Evolutionary conservation across 768 basidiomycete genomes (phyloP), one percentile per base, ranked within the genome.

Genomic region (Termitomyces eurrhizus): DNA sequence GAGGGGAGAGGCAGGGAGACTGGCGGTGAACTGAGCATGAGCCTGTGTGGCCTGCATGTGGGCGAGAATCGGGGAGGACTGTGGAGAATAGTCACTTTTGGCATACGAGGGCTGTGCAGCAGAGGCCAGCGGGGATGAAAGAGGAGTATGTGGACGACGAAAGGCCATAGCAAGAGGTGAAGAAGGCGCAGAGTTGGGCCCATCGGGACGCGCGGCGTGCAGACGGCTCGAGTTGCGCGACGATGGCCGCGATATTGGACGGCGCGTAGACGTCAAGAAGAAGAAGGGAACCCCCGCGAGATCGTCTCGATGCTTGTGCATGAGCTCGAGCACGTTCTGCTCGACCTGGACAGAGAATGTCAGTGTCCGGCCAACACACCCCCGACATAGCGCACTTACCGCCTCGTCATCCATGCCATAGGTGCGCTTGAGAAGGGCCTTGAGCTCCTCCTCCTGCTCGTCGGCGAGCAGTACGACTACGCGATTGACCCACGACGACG

Each of bases 231-330:
- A 85, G 70, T 88, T 83, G 63, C 91, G 82, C 51, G 91, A 93
- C 41, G 89, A 91, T 16, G 90, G 90, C 11, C 90, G 84, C 12
- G 90, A 92, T 54, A 88, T 81, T 35, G 90, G 91, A 21, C 90
- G 84, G 62, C 88, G 81, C 36, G 87, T 90, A 24, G 90, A 89
- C 5, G 90, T 93, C 52, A 93, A 78, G 74, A 89, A 91, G 58
- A 92, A 76, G 70, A 93, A 93, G 0, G 91, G 90, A 7, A 92
- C 88, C 21, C 89, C 89, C 13, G 88, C 85, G 44, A 89, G 77
- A 77, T 92, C 88, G 80, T 96, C 94, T 62, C 86, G 82, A 72
- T 95, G 92, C 74, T 91, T 90, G 76, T 98, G 95, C 95, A 98
- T 97, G 63, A 97, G 83, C 69, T 96, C 93, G 21, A 98, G 79